Evolutionary conservation across 805 yeast genomes (phyloP).

Genomic region (Candida saitoana): DNA sequence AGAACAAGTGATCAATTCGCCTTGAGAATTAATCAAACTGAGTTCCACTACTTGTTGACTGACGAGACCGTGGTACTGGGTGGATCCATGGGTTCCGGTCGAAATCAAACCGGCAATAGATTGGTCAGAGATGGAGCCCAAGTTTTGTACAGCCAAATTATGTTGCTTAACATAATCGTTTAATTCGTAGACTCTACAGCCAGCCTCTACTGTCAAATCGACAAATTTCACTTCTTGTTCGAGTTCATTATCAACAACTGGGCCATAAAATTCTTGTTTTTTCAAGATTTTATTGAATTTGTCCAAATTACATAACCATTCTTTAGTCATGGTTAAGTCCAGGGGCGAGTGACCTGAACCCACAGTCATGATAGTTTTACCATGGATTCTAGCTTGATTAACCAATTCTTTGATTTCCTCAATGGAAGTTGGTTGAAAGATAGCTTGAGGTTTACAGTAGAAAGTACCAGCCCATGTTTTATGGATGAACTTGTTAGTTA

Average conservation of each 20-base stretch:
- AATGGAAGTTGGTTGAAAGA: slow-evolving; percentile 68
- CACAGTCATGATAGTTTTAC: slow-evolving; percentile 71
- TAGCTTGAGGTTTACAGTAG: slow-evolving; percentile 67
- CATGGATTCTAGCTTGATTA: slow-evolving; percentile 52
- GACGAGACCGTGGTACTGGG: slow-evolving; percentile 87
- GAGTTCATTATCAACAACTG: slow-evolving; percentile 15
- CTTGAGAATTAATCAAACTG: slow-evolving; percentile 70
- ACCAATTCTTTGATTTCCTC: slow-evolving; percentile 71
- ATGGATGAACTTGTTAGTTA: slow-evolving; percentile 46
- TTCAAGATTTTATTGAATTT: slow-evolving; percentile 55
- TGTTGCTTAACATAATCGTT: slow-evolving; percentile 59
- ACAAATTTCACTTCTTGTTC: slow-evolving; percentile 55
- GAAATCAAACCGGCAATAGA: slow-evolving; percentile 93
- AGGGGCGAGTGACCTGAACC: slow-evolving; percentile 97
- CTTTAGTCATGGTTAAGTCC: slow-evolving; percentile 79
- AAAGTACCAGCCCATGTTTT: slow-evolving; percentile 92
- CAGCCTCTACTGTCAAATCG: slow-evolving; percentile 94
- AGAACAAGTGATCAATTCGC: slow-evolving; percentile 66
- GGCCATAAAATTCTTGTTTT: slow-evolving; percentile 45
- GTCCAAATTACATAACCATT: slow-evolving; percentile 87
- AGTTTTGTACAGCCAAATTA: slow-evolving; percentile 79
- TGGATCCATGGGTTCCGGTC: slow-evolving; percentile 96
- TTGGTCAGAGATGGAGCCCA: slow-evolving; percentile 93
- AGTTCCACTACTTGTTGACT: slow-evolving; percentile 82
- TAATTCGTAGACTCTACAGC: slow-evolving; percentile 71